Conservation (phyloP, 1,284 basidiomycete genomes). For the Wolfiporia cocos region DNA sequence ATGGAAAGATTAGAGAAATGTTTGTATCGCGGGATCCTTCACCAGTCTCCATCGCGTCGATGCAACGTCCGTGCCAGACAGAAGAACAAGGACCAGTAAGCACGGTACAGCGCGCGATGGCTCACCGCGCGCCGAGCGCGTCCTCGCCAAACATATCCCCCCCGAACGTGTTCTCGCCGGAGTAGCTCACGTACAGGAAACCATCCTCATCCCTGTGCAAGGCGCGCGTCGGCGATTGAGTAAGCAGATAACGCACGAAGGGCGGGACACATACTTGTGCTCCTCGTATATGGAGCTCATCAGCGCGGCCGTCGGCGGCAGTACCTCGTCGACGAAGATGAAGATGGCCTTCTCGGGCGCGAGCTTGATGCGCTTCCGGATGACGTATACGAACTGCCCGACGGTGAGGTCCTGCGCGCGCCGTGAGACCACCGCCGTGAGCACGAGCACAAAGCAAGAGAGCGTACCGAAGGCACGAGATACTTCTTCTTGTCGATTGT, state of each 20-base stretch:
- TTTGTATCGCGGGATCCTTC: too few species aligned
- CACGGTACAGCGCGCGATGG: neutral
- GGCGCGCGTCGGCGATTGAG: conserved; percentile 16
- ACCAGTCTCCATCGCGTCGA: too few species aligned
- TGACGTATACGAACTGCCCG: conserved; percentile 99
- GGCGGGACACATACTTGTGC: conserved; percentile 74
- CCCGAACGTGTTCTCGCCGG: conserved; percentile 97
- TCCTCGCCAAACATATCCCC: too few species aligned
- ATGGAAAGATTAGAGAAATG: too few species aligned
- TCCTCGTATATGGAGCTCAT: conserved; percentile 99
- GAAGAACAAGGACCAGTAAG: too few species aligned
- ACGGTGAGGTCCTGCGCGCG: conserved; percentile 86
- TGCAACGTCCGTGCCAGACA: too few species aligned
- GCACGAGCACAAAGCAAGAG: conserved; percentile 4
- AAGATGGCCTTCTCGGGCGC: conserved; percentile 99
- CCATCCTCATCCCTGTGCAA: conserved; percentile 85
- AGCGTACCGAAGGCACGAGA: conserved; percentile 86
- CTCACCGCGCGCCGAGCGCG: too few species aligned
- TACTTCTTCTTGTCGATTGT: conserved; percentile 99
- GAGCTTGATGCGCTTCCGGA: conserved; percentile 99
- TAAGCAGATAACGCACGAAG: neutral
- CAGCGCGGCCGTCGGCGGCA: conserved; percentile 95
- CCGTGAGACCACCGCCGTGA: conserved; percentile 4
- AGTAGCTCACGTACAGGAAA: conserved; percentile 95
- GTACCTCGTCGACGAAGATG: conserved; percentile 97